Conservation (phyloP, 2,329 filamentous ascomycete genomes). For the Neofusicoccum laricinum region DNA sequence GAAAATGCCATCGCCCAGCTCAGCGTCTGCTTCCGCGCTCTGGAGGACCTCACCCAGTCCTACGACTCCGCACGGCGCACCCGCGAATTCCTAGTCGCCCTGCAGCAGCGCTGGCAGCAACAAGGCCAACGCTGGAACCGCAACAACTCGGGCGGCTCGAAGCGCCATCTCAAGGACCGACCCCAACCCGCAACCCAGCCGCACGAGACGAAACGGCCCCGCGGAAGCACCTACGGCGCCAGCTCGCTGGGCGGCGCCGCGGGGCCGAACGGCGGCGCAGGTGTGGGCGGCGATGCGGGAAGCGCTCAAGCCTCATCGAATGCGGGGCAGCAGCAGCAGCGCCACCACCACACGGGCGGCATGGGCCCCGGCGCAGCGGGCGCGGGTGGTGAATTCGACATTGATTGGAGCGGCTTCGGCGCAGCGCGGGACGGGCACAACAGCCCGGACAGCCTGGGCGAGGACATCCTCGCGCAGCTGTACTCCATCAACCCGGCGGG, state of each 20-base stretch:
- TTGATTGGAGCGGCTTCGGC: slow-evolving; percentile 10
- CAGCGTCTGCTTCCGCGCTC: slow-evolving; percentile 16
- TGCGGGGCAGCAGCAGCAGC: not conserved
- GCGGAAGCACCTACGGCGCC: slow-evolving; percentile 11
- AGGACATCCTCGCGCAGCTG: slow-evolving; percentile 15
- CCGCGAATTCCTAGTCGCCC: slow-evolving; percentile 15
- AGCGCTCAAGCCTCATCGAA: not conserved
- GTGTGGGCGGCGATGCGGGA: not conserved
- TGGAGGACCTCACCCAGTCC: slow-evolving; percentile 15
- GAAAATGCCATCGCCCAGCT: slow-evolving; percentile 14
- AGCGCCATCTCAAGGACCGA: slow-evolving; percentile 5
- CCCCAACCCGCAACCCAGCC: not conserved
- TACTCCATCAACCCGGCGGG: slow-evolving; percentile 14
- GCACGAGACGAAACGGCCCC: slow-evolving; percentile 9
- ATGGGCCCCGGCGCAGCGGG: not conserved
- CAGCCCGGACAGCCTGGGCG: slow-evolving; percentile 13
- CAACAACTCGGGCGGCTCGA: not conserved
- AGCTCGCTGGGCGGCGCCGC: not conserved
- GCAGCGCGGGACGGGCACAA: not conserved
- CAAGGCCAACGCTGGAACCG: not conserved
- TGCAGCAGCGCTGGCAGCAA: slow-evolving; percentile 14
- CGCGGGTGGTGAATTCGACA: slow-evolving; percentile 2
- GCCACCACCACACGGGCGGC: not conserved
- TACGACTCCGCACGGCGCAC: slow-evolving; percentile 14
- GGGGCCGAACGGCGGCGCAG: not conserved